A percentile compares a stretch with the other conserved stretches of the same genome.
Evolutionary conservation across 257 asterid species (phyloP).

Genomic region (Striga asiatica): DNA sequence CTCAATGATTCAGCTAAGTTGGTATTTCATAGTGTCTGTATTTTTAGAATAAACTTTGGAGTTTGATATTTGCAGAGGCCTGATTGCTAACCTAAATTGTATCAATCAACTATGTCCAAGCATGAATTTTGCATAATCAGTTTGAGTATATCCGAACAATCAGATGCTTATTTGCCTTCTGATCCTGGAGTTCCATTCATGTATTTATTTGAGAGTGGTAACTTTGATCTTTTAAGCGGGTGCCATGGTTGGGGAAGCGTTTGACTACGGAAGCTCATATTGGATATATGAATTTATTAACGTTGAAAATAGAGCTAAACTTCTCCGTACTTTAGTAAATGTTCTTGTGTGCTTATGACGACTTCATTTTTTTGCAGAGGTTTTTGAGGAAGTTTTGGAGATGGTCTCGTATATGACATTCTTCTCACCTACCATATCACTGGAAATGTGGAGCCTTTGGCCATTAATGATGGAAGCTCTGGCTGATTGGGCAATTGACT

Average conservation of each 20-base stretch:
- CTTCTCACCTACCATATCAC: constrained; percentile 82
- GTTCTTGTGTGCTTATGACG: neutral
- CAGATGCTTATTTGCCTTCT: neutral
- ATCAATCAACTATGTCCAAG: neutral
- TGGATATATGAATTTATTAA: neutral
- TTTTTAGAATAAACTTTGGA: too few species aligned
- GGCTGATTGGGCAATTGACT: constrained; percentile 98
- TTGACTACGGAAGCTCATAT: neutral
- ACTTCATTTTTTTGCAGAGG: constrained; percentile 56
- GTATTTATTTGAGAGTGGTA: neutral
- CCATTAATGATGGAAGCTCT: constrained; percentile 89
- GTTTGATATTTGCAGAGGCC: too few species aligned
- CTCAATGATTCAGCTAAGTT: too few species aligned
- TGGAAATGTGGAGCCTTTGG: constrained; percentile 99
- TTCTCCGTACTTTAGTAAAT: neutral
- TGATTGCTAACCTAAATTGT: neutral
- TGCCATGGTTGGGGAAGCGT: neutral
- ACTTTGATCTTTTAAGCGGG: neutral
- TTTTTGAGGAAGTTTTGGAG: constrained; percentile 96
- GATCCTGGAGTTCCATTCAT: neutral
- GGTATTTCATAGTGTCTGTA: too few species aligned
- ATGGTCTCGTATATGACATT: constrained; percentile 96
- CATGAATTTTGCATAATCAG: neutral
- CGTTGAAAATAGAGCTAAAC: neutral
- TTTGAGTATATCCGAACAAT: neutral